phyloP scores from a whole-genome alignment of 2,329 filamentous ascomycete genomes.

The Cladosporium velox region DNA sequence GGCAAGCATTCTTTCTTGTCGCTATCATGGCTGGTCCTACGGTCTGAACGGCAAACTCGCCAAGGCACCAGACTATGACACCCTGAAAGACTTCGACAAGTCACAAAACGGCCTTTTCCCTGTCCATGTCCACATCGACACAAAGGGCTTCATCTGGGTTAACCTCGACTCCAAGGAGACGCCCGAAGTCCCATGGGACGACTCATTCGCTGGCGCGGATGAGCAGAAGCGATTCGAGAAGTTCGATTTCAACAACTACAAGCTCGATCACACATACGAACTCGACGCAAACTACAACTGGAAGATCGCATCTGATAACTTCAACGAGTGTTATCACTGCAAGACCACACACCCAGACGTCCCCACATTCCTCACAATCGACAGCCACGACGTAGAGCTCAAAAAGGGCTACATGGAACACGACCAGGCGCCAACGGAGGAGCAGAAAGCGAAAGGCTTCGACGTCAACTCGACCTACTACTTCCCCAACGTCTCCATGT shows the following conservation, averaged over 20 bases:
- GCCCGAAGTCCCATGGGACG: slow-evolving; percentile 53
- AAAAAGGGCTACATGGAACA: slow-evolving; percentile 54
- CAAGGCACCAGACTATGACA: slow-evolving; percentile 61
- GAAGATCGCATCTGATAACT: slow-evolving; percentile 63
- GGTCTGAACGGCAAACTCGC: slow-evolving; percentile 58
- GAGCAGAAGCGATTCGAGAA: slow-evolving; percentile 46
- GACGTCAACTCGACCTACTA: slow-evolving; percentile 50
- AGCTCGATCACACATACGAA: slow-evolving; percentile 58
- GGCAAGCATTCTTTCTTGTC: slow-evolving; percentile 57
- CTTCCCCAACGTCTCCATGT: slow-evolving; percentile 53
- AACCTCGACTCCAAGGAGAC: slow-evolving; percentile 51
- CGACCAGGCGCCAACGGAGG: slow-evolving; percentile 43
- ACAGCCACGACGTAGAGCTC: slow-evolving; percentile 54
- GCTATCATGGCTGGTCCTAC: slow-evolving; percentile 65
- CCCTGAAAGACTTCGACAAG: slow-evolving; percentile 57
- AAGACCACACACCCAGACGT: slow-evolving; percentile 60
- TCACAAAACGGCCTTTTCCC: slow-evolving; percentile 56
- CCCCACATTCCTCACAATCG: slow-evolving; percentile 56
- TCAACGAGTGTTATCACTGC: slow-evolving; percentile 67
- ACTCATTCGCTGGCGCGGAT: slow-evolving; percentile 54
- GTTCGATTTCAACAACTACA: slow-evolving; percentile 56
- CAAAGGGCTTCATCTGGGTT: slow-evolving; percentile 57
- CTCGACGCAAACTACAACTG: slow-evolving; percentile 60
- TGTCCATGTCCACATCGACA: slow-evolving; percentile 54
- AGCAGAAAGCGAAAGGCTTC: slow-evolving; percentile 51